Percentiles rank a stretch among this genome's conserved stretches.
These are phyloP conservation scores for Dryadomyces quercus-mongolicae DNA, from an alignment of 2,329 filamentous ascomycete species.

Conservation along the genomic window DNA sequence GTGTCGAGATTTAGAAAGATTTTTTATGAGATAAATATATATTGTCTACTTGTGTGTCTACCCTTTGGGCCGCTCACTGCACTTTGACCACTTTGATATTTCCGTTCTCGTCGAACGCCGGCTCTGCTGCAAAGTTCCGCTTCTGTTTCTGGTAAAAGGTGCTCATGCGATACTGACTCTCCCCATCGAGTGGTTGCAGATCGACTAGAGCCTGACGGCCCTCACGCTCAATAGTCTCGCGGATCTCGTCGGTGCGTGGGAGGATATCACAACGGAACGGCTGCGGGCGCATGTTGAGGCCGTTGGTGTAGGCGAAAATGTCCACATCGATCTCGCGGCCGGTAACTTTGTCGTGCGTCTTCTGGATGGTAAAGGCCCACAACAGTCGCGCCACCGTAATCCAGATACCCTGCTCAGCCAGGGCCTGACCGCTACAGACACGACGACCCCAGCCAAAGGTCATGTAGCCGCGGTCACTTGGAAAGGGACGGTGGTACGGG, in stretches of 20 bases:
- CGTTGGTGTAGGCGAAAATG: constrained; percentile 40
- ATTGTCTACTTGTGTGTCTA: background rate
- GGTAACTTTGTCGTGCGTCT: constrained; percentile 19
- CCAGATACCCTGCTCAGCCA: constrained; percentile 49
- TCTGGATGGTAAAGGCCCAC: constrained; percentile 42
- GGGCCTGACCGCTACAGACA: constrained; percentile 38
- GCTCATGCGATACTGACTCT: constrained; percentile 45
- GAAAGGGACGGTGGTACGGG: constrained; percentile 30
- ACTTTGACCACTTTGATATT: background rate
- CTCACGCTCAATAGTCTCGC: constrained; percentile 37
- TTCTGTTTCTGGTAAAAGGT: constrained; percentile 31
- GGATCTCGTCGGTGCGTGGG: constrained; percentile 34
- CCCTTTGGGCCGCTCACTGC: background rate
- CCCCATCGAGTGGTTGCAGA: constrained; percentile 38
- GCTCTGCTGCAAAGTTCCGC: constrained; percentile 3
- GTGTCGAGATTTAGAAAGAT: background rate
- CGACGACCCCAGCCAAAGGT: constrained; percentile 44
- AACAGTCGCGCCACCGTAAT: constrained; percentile 43
- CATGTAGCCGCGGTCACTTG: constrained; percentile 37
- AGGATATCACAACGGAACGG: constrained; percentile 42
- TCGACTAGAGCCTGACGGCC: constrained; percentile 38
- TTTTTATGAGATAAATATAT: background rate
- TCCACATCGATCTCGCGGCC: constrained; percentile 36
- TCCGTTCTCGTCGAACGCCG: constrained; percentile 14
- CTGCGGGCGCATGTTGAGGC: constrained; percentile 45